A percentile compares a stretch with the other conserved stretches of the same genome.
Evolutionary conservation across 441 rosid species (phyloP).

Genomic region (Pelargonium fulgidum): DNA sequence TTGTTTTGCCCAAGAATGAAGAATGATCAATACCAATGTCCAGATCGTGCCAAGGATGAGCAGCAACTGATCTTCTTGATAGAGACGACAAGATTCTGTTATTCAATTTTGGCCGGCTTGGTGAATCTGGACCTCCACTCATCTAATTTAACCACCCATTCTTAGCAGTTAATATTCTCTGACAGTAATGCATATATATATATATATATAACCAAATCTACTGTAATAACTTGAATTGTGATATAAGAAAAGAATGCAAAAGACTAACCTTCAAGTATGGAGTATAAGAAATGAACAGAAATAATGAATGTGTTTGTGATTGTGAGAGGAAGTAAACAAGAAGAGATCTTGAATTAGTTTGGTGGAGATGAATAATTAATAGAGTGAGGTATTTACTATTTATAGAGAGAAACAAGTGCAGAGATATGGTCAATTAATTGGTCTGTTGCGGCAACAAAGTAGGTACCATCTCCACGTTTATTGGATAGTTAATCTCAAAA

Average conservation of each 20-base stretch:
- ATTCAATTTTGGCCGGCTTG: conserved; percentile 33
- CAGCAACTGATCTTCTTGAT: conserved; percentile 67
- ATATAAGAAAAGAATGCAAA: no score
- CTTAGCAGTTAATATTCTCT: no score
- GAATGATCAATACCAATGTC: conserved; percentile 31
- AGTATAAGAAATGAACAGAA: no score
- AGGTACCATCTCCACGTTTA: conserved; percentile 7
- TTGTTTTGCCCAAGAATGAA: no score
- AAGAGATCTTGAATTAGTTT: no score
- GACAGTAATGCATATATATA: no score
- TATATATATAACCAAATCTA: no score
- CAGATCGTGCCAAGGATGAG: conserved; percentile 95
- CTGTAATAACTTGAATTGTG: no score
- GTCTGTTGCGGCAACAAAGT: background rate
- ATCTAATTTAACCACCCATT: conserved; percentile 20
- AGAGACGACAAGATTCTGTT: conserved; percentile 77
- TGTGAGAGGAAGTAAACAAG: no score
- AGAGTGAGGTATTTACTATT: background rate
- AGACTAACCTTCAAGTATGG: no score
- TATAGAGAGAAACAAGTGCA: background rate
- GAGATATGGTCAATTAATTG: background rate
- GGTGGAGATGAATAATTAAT: no score
- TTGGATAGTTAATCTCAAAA: background rate
- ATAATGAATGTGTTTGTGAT: no score
- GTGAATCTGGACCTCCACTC: conserved; percentile 41